Percentiles rank a stretch among this genome's conserved stretches.
phyloP scores from a whole-genome alignment of 257 asterid genomes.

The Verbena officinalis region DNA sequence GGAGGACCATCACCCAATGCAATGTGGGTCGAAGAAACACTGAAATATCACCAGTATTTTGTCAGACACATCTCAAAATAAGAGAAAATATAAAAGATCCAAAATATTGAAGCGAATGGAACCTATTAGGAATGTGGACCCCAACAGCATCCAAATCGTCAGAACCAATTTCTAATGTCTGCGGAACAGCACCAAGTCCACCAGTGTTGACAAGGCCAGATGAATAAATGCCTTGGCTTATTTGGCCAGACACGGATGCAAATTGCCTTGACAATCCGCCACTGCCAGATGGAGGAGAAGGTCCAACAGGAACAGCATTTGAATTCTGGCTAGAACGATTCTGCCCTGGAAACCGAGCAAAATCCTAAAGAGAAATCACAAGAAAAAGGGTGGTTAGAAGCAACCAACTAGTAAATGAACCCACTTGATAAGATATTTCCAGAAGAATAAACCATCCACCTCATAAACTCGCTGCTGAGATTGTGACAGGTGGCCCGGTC shows the following conservation, averaged over 20 bases:
- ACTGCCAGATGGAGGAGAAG: conserved; percentile 55
- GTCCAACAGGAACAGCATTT: conserved; percentile 67
- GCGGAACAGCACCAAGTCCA: conserved; percentile 60
- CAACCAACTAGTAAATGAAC: conserved; percentile 19
- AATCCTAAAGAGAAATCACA: conserved; percentile 58
- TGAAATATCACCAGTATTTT: conserved; percentile 34
- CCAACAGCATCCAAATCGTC: conserved; percentile 61
- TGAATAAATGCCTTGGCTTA: conserved; percentile 52
- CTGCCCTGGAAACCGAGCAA: conserved; percentile 95
- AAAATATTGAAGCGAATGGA: conserved; percentile 12
- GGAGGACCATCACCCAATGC: conserved; percentile 59
- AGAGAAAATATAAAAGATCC: background rate
- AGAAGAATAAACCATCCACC: conserved; percentile 45
- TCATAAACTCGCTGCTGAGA: conserved; percentile 97
- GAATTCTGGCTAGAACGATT: conserved; percentile 82
- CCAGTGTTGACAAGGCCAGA: conserved; percentile 63
- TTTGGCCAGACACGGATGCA: conserved; percentile 60
- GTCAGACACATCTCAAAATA: background rate
- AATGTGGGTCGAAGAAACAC: conserved; percentile 58
- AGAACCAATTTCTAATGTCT: conserved; percentile 55
- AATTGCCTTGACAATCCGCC: conserved; percentile 60
- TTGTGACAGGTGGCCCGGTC: conserved; percentile 87
- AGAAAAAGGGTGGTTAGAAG: conserved; percentile 21
- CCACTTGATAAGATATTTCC: conserved; percentile 10
- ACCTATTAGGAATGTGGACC: conserved; percentile 71